Evolutionary conservation across 306 rosid genomes (phyloP).

Genomic region (Quercus agrifolia): DNA sequence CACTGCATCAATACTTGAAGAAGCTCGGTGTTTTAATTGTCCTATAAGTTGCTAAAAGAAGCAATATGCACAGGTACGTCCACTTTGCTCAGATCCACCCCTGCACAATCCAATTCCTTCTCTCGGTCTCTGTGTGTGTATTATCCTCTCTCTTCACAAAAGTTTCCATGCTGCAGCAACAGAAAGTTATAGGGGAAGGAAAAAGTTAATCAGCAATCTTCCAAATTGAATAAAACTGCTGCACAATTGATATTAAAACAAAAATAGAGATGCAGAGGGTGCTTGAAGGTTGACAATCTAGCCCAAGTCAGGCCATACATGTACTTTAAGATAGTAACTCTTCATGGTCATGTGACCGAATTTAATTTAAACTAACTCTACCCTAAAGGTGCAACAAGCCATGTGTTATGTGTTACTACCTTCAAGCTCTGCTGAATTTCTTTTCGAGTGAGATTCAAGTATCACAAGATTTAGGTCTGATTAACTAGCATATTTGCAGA

Average conservation of each 20-base stretch:
- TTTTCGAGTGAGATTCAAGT: no score
- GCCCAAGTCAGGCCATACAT: not conserved
- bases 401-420: no score
- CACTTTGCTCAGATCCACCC: slow-evolving; percentile 17
- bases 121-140: not conserved
- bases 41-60: slow-evolving; percentile 31
- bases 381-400: no score
- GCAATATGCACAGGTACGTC: slow-evolving; percentile 25
- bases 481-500: not conserved
- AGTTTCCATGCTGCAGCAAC: slow-evolving; percentile 72
- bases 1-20: slow-evolving; percentile 34
- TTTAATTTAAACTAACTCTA: no score
- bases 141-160: slow-evolving; percentile 35
- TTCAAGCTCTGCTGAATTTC: no score
- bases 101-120: not conserved
- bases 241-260: not conserved
- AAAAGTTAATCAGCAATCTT: not conserved
- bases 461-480: not conserved
- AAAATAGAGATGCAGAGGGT: not conserved
- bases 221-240: not conserved
- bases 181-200: not conserved
- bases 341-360: not conserved
- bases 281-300: not conserved
- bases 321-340: not conserved
- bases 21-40: slow-evolving; percentile 15